phyloP scores from a whole-genome alignment of 768 basidiomycete species.

The Coprinopsis strossmayeri region DNA sequence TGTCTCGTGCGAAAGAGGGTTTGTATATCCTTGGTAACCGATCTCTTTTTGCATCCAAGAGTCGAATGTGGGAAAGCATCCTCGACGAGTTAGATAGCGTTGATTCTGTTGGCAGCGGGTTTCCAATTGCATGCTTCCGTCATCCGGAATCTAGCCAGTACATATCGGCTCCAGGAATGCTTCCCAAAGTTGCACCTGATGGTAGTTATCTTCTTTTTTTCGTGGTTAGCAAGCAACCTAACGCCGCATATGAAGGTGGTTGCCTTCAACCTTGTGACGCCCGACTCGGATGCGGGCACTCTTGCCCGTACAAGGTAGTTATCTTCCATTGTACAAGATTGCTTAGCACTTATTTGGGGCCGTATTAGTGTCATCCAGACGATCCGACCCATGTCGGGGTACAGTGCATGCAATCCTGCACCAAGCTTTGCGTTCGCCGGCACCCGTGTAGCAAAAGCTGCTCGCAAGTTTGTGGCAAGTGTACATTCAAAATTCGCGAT shows the following conservation, averaged over 20 bases:
- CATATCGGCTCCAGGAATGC: constrained; percentile 44
- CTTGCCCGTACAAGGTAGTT: constrained; percentile 53
- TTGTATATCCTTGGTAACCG: constrained; percentile 65
- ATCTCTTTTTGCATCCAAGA: constrained; percentile 30
- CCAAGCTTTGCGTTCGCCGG: constrained; percentile 41
- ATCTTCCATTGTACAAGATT: background rate
- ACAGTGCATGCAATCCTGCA: constrained; percentile 42
- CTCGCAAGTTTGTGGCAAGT: constrained; percentile 44
- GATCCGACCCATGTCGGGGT: constrained; percentile 46
- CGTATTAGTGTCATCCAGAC: constrained; percentile 63
- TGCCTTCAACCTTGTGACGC: constrained; percentile 52
- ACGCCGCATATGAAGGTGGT: constrained; percentile 35
- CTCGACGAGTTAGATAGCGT: constrained; percentile 48
- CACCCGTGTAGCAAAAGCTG: constrained; percentile 58
- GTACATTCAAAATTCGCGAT: constrained; percentile 37
- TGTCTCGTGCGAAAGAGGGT: constrained; percentile 71
- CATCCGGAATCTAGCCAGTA: constrained; percentile 39
- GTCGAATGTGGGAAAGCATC: constrained; percentile 51
- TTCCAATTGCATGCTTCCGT: constrained; percentile 52
- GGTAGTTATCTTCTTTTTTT: constrained; percentile 24
- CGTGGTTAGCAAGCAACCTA: background rate
- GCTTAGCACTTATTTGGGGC: background rate
- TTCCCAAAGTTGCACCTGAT: constrained; percentile 48
- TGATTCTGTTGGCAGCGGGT: constrained; percentile 39
- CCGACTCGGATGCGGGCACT: constrained; percentile 54